Evolutionary conservation across 495 filamentous ascomycete genomes (phyloP).

Genomic region (Penicillium fimorum): DNA sequence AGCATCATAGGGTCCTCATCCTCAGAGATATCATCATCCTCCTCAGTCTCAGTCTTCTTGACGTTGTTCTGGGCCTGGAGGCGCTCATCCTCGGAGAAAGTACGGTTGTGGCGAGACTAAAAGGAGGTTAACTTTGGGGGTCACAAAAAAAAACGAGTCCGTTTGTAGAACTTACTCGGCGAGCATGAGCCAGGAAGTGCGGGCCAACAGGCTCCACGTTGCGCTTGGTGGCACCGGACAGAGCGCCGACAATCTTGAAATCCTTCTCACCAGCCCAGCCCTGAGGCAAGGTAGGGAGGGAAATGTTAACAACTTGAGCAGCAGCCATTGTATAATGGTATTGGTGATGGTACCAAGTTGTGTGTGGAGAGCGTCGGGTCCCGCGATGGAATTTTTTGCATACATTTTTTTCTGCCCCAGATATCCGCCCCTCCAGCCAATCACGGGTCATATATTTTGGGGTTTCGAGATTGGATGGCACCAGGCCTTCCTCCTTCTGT

Average conservation of each 20-base stretch:
- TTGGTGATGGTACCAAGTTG: slow-evolving; percentile 19
- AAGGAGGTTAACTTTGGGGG: slow-evolving; percentile 23
- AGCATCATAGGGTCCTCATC: slow-evolving; percentile 89
- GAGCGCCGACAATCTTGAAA: slow-evolving; percentile 73
- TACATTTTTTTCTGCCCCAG: slow-evolving; percentile 37
- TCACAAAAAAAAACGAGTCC: neutral
- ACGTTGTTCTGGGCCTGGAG: slow-evolving; percentile 92
- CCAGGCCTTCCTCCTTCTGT: slow-evolving; percentile 8
- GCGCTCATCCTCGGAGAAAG: slow-evolving; percentile 97
- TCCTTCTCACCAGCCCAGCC: slow-evolving; percentile 88
- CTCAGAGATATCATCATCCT: slow-evolving; percentile 87
- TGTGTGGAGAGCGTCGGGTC: slow-evolving; percentile 21
- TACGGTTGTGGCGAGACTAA: slow-evolving; percentile 87
- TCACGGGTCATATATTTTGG: slow-evolving; percentile 31
- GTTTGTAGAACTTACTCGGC: slow-evolving; percentile 59
- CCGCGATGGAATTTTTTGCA: slow-evolving; percentile 25
- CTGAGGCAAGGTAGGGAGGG: slow-evolving; percentile 73
- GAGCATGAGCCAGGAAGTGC: slow-evolving; percentile 95
- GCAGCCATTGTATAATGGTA: slow-evolving; percentile 44
- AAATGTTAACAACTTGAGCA: slow-evolving; percentile 46
- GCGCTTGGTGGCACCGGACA: slow-evolving; percentile 70
- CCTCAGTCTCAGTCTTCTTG: slow-evolving; percentile 92
- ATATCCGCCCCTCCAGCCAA: slow-evolving; percentile 32
- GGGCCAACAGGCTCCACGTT: slow-evolving; percentile 94
- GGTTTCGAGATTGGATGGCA: slow-evolving; percentile 13